Evolutionary conservation across 768 basidiomycete genomes (phyloP).

Genomic region (Asterophora lycoperdoides): DNA sequence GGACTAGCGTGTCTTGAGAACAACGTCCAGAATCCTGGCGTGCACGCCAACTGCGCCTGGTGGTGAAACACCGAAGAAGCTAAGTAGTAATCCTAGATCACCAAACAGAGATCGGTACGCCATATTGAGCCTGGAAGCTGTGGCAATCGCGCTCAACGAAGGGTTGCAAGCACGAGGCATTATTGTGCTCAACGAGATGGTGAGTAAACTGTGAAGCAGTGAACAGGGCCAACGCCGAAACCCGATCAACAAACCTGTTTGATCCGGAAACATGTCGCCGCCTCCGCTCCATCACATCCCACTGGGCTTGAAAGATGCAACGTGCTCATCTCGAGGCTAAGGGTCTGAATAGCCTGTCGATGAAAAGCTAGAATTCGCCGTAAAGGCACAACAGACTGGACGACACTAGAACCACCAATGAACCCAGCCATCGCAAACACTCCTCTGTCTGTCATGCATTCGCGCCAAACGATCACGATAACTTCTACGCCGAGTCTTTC

Average conservation of each 20-base stretch:
- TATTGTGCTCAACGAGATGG: too few relatives aligned
- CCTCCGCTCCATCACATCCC: background rate
- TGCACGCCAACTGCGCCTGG: background rate
- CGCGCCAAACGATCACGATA: constrained; percentile 35
- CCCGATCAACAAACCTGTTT: too few relatives aligned
- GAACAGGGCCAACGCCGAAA: too few relatives aligned
- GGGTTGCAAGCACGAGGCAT: too few relatives aligned
- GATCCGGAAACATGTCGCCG: background rate
- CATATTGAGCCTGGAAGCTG: too few relatives aligned
- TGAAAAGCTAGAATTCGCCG: background rate
- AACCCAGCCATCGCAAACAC: background rate
- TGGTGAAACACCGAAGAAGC: background rate
- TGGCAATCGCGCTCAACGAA: too few relatives aligned
- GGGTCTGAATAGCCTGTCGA: background rate
- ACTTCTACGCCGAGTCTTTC: constrained; percentile 28
- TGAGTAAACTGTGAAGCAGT: too few relatives aligned
- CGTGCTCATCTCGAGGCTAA: background rate
- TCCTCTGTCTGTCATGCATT: constrained; percentile 22
- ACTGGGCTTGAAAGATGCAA: background rate
- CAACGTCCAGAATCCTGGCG: too few relatives aligned
- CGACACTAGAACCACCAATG: background rate
- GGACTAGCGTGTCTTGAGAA: background rate
- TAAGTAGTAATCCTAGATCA: background rate
- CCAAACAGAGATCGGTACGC: too few relatives aligned
- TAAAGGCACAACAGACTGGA: background rate